Evolutionary conservation across 2,329 filamentous ascomycete species (phyloP), one percentile per base, ranked within the genome.

Genomic region (Pseudonectria buxi): DNA sequence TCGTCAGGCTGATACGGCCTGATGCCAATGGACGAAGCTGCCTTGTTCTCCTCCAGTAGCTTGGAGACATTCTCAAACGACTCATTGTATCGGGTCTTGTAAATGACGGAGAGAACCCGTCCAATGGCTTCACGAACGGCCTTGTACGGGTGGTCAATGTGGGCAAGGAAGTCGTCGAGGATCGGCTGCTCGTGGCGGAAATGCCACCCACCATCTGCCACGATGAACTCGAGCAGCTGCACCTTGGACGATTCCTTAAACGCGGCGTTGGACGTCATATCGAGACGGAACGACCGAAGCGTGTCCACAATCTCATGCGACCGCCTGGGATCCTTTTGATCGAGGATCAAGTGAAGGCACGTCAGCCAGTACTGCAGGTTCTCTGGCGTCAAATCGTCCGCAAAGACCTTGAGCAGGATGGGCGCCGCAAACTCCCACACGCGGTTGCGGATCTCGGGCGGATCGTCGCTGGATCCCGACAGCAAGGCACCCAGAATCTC

Each of bases 221-320:
- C 84, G 43, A 86, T 76, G 47, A 94, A 87, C 49, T 95, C 87
- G 13, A 98, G 70, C 22, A 98, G 68, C 46, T 92, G 83, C 12
- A 98, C 86, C 66, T 96, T 95, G 18, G 90, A 94, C 36, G 90
- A 95, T 59, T 98, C 94, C 59, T 98, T 98, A 73, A 98, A 98
- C 0, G 92, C 92, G 4, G 94, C 92, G 56, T 96, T 95, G 0
- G 90, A 95, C 6, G 78, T 71, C 82, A 96, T 90, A 57, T 98
- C 92, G 9, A 98, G 71, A 22, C 87, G 77, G 74, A 96, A 96
- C 35, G 81, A 78, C 30, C 83, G 77, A 14, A 98, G 70, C 61
- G 79, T 83, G 45, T 92, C 83, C 25, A 95, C 76, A 44, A 98
- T 73, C 46, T 94, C 90, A 69, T 84, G 88, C 3, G 81, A 81